Evolutionary conservation across 2,329 filamentous ascomycete genomes (phyloP), one percentile per base, ranked within the genome.

Genomic region (Pseudogymnoascus sp.): DNA sequence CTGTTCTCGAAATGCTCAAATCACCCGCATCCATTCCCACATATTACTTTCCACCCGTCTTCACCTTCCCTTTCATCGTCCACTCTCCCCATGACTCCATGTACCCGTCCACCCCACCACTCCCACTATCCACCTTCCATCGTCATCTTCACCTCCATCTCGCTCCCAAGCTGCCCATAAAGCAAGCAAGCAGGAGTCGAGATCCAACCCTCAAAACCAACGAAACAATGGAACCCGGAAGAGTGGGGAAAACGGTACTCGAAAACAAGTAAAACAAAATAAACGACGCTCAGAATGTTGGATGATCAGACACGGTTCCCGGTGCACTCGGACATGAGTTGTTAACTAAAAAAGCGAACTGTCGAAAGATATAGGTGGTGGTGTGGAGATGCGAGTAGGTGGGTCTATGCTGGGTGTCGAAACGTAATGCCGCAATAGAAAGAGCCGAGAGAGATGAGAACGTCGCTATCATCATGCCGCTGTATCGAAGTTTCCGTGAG

Each of bases 281-380:
- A 30, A 55, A 55, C 28, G n/a, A 55, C 49, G 49, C 49, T 55
- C 49, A 55, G 25, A 33, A 55, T 55, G 49, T 55, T 55, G 49
- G 49, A 55, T 55, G 49, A 55, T 55, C 49, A 55, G 49, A 55
- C 49, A 55, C 28, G 49, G 49, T 55, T 55, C 49, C 49, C 25
- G 28, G 28, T n/a, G n/a, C 49, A 42, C 39, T 12, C 45, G 9
- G 28, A 33, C 28, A 55, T 33, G 49, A 19, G 49, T 25, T 52
- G 42, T 7, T 33, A 33, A 55, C 28, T 55, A 5, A 30, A 55
- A 55, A 55, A 55, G 25, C 49, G 28, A 33, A 55, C 28, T 33
- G 49, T 11, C 14, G 7, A 19, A 12, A 30, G 45, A 33, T 33
- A 52, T 30, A 22, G n/a, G 25, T 55, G n/a, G 49, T 55, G n/a